These are phyloP conservation scores for Cicer yamashitae DNA, from an alignment of 306 rosid species.

Conservation along the genomic window DNA sequence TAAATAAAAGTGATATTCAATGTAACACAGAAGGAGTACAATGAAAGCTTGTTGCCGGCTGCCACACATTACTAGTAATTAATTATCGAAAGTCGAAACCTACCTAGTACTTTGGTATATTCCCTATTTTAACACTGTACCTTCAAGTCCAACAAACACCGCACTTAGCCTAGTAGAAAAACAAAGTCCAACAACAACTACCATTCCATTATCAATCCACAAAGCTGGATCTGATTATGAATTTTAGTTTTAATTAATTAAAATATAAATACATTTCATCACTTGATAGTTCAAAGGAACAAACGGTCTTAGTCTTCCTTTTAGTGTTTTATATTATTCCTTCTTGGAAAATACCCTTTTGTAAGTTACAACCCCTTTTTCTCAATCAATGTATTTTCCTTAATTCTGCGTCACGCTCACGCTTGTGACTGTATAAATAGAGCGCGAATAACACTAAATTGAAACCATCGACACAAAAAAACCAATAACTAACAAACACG, in stretches of 20 bases:
- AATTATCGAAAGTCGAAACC: neutral
- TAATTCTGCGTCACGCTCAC: conserved; percentile 36
- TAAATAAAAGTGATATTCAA: too few species aligned
- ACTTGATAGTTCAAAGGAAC: too few species aligned
- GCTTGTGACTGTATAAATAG: conserved; percentile 35
- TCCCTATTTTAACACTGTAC: neutral
- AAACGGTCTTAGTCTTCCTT: too few species aligned
- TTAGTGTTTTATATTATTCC: too few species aligned
- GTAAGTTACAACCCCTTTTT: neutral
- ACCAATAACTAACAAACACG: neutral
- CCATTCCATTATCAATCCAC: too few species aligned
- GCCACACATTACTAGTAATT: neutral
- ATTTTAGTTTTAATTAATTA: too few species aligned
- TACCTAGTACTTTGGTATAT: neutral
- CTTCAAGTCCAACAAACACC: neutral
- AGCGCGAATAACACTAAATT: conserved; percentile 31
- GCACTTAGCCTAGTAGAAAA: neutral
- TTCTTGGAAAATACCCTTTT: too few species aligned
- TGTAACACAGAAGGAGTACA: too few species aligned
- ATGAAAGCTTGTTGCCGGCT: neutral
- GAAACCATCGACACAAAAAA: conserved; percentile 6
- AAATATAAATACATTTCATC: too few species aligned
- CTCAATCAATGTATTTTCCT: neutral
- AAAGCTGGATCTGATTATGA: too few species aligned
- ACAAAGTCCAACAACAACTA: neutral